These are phyloP conservation scores for Earliella scabrosa DNA, from an alignment of 1,284 basidiomycete genomes.

Conservation along the genomic window DNA sequence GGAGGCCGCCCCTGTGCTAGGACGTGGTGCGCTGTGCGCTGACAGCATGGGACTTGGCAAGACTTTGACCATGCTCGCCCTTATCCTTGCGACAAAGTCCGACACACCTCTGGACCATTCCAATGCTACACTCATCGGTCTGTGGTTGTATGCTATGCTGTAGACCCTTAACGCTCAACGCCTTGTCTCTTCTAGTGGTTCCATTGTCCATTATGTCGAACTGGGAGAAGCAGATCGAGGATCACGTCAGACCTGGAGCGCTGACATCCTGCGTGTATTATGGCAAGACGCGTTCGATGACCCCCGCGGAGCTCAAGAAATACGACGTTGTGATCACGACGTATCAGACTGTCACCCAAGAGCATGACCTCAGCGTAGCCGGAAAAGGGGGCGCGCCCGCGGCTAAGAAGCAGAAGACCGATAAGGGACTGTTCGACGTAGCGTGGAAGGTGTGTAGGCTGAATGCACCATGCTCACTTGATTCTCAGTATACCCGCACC, in stretches of 20 bases:
- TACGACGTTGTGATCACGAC: slow-evolving; percentile 91
- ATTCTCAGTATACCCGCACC: not conserved
- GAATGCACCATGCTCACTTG: not conserved
- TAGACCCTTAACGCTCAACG: too few species aligned
- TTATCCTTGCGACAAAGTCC: slow-evolving; percentile 75
- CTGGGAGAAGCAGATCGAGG: slow-evolving; percentile 88
- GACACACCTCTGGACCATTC: slow-evolving; percentile 62
- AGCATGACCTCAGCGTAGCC: slow-evolving; percentile 41
- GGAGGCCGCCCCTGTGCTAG: slow-evolving; percentile 64
- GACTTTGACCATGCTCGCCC: slow-evolving; percentile 80
- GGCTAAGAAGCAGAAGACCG: slow-evolving; percentile 63
- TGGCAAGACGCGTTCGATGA: slow-evolving; percentile 66
- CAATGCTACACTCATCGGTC: slow-evolving; percentile 78
- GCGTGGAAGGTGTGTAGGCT: slow-evolving; percentile 72
- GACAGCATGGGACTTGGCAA: slow-evolving; percentile 93
- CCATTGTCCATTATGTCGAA: slow-evolving; percentile 90
- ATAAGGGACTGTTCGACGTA: slow-evolving; percentile 64
- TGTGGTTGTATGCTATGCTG: slow-evolving; percentile 19
- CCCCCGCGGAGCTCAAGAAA: slow-evolving; percentile 59
- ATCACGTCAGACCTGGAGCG: slow-evolving; percentile 67
- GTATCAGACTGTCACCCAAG: slow-evolving; percentile 74
- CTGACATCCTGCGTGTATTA: slow-evolving; percentile 73
- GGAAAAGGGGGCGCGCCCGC: slow-evolving; percentile 32
- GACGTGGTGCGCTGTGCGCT: slow-evolving; percentile 83
- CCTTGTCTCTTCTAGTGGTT: slow-evolving; percentile 56